A percentile compares a stretch with the other conserved stretches of the same genome.
These are phyloP conservation scores for Colletotrichum tabaci DNA, from an alignment of 2,329 filamentous ascomycete species.

Conservation along the genomic window DNA sequence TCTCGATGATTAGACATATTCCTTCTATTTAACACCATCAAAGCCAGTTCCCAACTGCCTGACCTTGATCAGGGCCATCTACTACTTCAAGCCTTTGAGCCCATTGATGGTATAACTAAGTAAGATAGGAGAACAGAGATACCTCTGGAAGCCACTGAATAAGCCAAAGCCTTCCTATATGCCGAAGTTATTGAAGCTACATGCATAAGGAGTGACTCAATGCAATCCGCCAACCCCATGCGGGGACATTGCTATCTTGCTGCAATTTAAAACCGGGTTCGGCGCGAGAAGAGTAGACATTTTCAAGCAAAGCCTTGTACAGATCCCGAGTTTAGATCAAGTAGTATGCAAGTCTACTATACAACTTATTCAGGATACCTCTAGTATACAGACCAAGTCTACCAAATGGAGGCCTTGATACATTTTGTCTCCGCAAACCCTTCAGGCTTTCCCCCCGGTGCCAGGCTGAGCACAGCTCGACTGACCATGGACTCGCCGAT, in stretches of 20 bases:
- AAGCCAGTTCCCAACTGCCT: not conserved
- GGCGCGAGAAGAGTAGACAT: too few species aligned
- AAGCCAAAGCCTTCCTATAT: not conserved
- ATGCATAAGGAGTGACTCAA: not conserved
- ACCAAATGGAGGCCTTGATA: not conserved
- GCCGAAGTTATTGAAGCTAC: not conserved
- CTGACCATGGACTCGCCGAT: not conserved
- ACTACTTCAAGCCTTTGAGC: not conserved
- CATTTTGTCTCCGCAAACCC: not conserved
- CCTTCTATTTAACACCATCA: fast-evolving
- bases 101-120: not conserved
- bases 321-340: not conserved
- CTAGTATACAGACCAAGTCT: not conserved
- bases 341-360: not conserved
- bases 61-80: not conserved
- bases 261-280: not conserved
- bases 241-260: not conserved
- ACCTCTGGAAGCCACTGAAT: not conserved
- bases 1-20: not conserved
- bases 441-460: not conserved
- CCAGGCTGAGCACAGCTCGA: conserved; percentile 1
- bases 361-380: not conserved
- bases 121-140: not conserved
- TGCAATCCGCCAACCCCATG: not conserved
- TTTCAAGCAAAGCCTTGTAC: not conserved